Evolutionary conservation across 2,329 filamentous ascomycete genomes (phyloP), one percentile per base, ranked within the genome.

Genomic region (Epichloe gansuensis): DNA sequence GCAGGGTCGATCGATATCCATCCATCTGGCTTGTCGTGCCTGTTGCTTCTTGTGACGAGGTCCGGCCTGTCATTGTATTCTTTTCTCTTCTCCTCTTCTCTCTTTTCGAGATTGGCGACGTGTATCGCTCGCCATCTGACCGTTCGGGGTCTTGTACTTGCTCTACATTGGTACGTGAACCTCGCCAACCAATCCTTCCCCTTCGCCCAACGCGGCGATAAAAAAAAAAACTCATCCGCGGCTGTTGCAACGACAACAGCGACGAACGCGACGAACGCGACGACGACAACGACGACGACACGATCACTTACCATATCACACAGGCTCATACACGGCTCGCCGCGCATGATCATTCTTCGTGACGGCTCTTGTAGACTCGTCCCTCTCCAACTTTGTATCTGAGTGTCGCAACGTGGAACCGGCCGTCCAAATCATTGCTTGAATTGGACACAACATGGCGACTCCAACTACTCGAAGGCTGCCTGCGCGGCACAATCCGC

Each of bases 401-500:
- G 36, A 44, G 35, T 35, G 51, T 53, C 51, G 38, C 51, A 48
- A 44, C 51, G 36, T 44, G 51, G 25, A 36, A 41, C 21, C 35
- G 15, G 42, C n/a, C 47, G 27, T 17, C 41, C 7, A 31, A 23
- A 11, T 42, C 15, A 12, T 38, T 17, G 15, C 43, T 31, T 5
- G 17, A 43, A 4, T 41, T 38, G 21, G 9, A 27, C 41, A 15
- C 35, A 52, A 46, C 43, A 74, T 74, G 70, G 64, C 64, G 40
- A 57, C 62, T 46, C 59, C 63, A 17, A 63, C 55, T 49, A 58
- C 60, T 52, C 63, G 79, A 65, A 67, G 64, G 47, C 71, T 88
- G 57, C 84, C 84, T 36, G 68, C 71, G 60, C 73, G 73, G 68
- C 74, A 76, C 63, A 88, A 88, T 66, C 82, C 79, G 57, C 73